Percentiles rank a stretch among this genome's conserved stretches.
These are phyloP conservation scores for Blastocystis sp. DNA, from an alignment of 352 stramenopile genomes.

Conservation along the genomic window DNA sequence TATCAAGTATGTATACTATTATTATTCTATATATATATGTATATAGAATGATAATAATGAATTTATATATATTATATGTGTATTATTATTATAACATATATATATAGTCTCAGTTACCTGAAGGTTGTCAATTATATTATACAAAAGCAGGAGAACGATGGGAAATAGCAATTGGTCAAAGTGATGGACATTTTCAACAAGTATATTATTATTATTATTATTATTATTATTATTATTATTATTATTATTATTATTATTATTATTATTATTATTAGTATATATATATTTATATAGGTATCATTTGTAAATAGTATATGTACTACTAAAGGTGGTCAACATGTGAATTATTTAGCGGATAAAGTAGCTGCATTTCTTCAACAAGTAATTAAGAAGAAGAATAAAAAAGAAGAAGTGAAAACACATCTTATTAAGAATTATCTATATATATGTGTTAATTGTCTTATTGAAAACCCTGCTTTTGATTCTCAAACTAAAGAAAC, in stretches of 20 bases:
- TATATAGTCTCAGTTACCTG: too few species aligned
- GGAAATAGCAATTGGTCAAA: constrained; percentile 72
- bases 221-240: constrained; percentile 49
- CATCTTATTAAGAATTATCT: constrained; percentile 81
- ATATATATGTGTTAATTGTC: constrained; percentile 74
- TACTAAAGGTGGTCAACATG: constrained; percentile 77
- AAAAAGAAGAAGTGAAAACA: constrained; percentile 68
- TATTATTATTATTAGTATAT: background rate
- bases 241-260: background rate
- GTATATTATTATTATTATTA: constrained; percentile 68
- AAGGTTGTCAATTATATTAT: too few species aligned
- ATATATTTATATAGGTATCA: constrained; percentile 53
- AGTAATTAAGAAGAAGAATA: constrained; percentile 75
- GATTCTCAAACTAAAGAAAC: constrained; percentile 94
- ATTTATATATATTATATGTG: too few species aligned
- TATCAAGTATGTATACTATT: too few species aligned
- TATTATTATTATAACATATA: too few species aligned
- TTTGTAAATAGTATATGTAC: constrained; percentile 95
- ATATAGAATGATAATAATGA: too few species aligned
- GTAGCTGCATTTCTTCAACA: constrained; percentile 62
- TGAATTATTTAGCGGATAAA: constrained; percentile 71
- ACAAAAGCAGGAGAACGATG: constrained; percentile 60
- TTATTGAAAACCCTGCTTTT: constrained; percentile 90
- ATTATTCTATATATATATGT: too few species aligned
- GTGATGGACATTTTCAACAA: constrained; percentile 74